Conservation (phyloP, 2,329 filamentous ascomycete species). For the Claviceps pazoutovae region DNA sequence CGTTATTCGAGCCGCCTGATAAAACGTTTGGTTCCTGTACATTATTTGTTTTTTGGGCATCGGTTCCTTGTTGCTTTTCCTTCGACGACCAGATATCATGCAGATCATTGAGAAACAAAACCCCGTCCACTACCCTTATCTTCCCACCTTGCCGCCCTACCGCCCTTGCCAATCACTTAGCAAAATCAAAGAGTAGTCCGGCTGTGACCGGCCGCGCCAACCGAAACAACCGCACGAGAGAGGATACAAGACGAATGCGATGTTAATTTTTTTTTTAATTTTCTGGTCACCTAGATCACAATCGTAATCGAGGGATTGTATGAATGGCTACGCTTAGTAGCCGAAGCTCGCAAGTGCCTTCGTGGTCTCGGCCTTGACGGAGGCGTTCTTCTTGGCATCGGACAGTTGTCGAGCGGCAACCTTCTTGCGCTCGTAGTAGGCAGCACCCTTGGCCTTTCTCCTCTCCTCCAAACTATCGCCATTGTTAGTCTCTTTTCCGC, state of each 20-base stretch:
- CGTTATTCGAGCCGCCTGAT: not conserved
- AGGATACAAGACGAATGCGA: slow-evolving; percentile 26
- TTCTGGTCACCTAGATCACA: slow-evolving; percentile 13
- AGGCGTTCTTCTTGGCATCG: slow-evolving; percentile 85
- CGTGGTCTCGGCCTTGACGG: slow-evolving; percentile 74
- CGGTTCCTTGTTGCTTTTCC: slow-evolving; percentile 5
- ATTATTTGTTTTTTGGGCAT: slow-evolving; percentile 20
- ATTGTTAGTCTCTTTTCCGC: slow-evolving; percentile 8
- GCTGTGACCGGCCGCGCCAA: slow-evolving; percentile 38
- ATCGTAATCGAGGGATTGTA: slow-evolving; percentile 13
- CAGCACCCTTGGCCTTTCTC: slow-evolving; percentile 97
- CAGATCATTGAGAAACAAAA: slow-evolving; percentile 21
- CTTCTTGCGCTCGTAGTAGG: slow-evolving; percentile 99
- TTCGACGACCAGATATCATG: slow-evolving; percentile 20
- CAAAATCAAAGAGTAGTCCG: slow-evolving; percentile 37
- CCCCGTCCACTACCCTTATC: slow-evolving; percentile 14
- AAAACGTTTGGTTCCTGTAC: slow-evolving; percentile 13
- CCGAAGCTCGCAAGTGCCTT: slow-evolving; percentile 79
- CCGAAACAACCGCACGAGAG: slow-evolving; percentile 40
- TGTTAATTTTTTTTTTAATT: slow-evolving; percentile 9
- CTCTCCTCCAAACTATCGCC: slow-evolving; percentile 81
- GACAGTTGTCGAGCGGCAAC: slow-evolving; percentile 76
- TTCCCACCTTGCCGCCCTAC: slow-evolving; percentile 14
- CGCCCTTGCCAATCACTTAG: slow-evolving; percentile 31
- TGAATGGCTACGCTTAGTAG: slow-evolving; percentile 51